phyloP scores from a whole-genome alignment of 805 yeast genomes.

The Yamadazyma endophytica region DNA sequence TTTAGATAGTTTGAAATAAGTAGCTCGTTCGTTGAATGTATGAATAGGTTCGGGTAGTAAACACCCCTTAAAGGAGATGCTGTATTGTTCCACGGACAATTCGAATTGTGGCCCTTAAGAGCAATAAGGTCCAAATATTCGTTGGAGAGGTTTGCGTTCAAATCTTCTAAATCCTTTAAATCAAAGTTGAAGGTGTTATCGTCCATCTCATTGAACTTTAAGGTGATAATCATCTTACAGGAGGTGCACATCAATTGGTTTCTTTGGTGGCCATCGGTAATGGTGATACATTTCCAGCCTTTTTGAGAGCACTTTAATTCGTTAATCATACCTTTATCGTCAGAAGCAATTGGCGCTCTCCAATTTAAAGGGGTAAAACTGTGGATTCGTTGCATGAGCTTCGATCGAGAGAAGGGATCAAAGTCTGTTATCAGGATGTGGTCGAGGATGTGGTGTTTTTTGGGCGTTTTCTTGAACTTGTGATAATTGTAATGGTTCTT shows the following conservation, averaged over 20 bases:
- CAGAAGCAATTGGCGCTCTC: conserved; percentile 18
- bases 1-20: conserved; percentile 25
- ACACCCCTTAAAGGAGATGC: conserved; percentile 29
- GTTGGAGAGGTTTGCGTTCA: conserved; percentile 19
- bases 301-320: conserved; percentile 47
- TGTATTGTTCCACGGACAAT: conserved; percentile 36
- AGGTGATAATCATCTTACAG: conserved; percentile 25
- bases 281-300: conserved; percentile 50
- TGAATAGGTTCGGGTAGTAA: conserved; percentile 32
- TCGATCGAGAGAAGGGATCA: conserved; percentile 34
- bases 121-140: conserved; percentile 23
- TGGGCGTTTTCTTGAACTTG: conserved; percentile 17
- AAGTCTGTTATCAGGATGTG: conserved; percentile 17
- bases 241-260: conserved; percentile 31
- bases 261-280: conserved; percentile 16
- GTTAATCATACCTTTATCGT: conserved; percentile 19
- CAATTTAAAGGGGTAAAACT: conserved; percentile 47
- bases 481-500: conserved; percentile 37
- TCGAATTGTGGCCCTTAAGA: conserved; percentile 21
- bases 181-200: conserved; percentile 13
- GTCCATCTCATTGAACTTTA: conserved; percentile 22
- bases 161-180: conserved; percentile 17
- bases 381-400: conserved; percentile 36
- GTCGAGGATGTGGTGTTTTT: conserved; percentile 9
- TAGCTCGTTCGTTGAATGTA: conserved; percentile 24